Percentiles rank a stretch among this genome's conserved stretches.
Conservation (phyloP, 441 rosid species). For the Adansonia madagascariensis region DNA sequence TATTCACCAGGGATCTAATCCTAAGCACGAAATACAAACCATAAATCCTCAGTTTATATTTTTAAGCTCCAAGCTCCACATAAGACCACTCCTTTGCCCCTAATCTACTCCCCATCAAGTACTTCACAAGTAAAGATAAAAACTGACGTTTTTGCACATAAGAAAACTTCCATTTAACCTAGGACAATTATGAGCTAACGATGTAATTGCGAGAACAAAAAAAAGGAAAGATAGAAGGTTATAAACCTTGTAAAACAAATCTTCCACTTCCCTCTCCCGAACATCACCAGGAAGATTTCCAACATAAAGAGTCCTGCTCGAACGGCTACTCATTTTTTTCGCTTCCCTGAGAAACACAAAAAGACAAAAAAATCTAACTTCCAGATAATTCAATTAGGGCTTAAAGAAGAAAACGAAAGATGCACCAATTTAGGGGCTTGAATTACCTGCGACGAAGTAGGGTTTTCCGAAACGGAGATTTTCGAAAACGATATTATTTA, state of each 20-base stretch:
- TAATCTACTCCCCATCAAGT: not conserved
- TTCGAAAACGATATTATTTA: not conserved
- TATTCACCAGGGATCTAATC: not conserved
- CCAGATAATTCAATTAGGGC: not conserved
- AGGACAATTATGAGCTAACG: not conserved
- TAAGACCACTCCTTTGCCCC: not conserved
- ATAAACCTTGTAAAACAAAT: conserved; percentile 82
- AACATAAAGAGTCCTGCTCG: conserved; percentile 88
- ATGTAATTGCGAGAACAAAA: not conserved
- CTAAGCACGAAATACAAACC: not conserved
- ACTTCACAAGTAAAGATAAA: not conserved
- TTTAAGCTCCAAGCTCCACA: not conserved
- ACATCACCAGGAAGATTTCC: conserved; percentile 97
- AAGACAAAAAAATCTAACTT: not conserved
- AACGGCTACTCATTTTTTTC: conserved; percentile 80
- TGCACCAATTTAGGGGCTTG: not conserved
- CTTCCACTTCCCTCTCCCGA: conserved; percentile 97
- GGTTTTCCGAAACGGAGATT: not conserved
- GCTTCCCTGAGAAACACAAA: conserved; percentile 25
- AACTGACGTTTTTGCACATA: not conserved
- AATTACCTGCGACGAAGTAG: not conserved
- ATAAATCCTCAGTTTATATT: not conserved
- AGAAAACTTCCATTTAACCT: not conserved
- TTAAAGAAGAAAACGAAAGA: not conserved
- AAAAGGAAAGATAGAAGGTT: not conserved